phyloP scores from a whole-genome alignment of 2,329 filamentous ascomycete species.

The Aspergillus hortae region DNA sequence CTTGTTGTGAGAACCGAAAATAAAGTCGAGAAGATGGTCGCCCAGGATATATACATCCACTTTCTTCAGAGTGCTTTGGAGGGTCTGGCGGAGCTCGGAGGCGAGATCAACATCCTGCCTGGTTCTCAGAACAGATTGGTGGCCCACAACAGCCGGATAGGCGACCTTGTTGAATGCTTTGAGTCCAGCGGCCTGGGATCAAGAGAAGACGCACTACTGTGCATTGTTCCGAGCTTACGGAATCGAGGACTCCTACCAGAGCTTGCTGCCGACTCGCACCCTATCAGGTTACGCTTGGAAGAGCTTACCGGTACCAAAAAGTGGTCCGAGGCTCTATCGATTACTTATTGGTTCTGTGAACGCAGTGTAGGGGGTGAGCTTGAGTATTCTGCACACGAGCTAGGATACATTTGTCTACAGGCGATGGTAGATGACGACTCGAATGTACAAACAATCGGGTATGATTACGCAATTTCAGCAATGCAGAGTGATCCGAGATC shows the following conservation, averaged over 20 bases:
- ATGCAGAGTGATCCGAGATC: too few relatives aligned
- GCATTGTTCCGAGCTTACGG: conserved; percentile 26
- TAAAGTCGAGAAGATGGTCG: conserved; percentile 23
- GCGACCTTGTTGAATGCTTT: conserved; percentile 24
- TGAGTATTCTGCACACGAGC: conserved; percentile 19
- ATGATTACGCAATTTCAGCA: too few relatives aligned
- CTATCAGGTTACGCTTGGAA: conserved; percentile 11
- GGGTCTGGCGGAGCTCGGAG: conserved; percentile 11
- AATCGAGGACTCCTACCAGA: conserved; percentile 16
- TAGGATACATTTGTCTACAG: too few relatives aligned
- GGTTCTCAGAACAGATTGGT: conserved; percentile 13
- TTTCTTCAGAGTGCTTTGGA: conserved; percentile 20
- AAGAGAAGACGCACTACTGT: conserved; percentile 30
- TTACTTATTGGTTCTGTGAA: conserved; percentile 24
- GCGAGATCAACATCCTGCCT: conserved; percentile 14
- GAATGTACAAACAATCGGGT: too few relatives aligned
- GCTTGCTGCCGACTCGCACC: conserved; percentile 16
- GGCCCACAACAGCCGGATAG: conserved; percentile 18
- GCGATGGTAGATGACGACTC: too few relatives aligned
- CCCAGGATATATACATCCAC: conserved; percentile 32
- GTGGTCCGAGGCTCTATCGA: conserved; percentile 20
- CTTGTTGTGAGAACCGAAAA: conserved; percentile 22
- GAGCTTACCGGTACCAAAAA: conserved; percentile 2
- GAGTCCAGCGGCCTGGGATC: conserved; percentile 21
- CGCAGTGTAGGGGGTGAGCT: conserved; percentile 21